phyloP scores from a whole-genome alignment of 495 filamentous ascomycete species.

The Aspergillus ostianus region DNA sequence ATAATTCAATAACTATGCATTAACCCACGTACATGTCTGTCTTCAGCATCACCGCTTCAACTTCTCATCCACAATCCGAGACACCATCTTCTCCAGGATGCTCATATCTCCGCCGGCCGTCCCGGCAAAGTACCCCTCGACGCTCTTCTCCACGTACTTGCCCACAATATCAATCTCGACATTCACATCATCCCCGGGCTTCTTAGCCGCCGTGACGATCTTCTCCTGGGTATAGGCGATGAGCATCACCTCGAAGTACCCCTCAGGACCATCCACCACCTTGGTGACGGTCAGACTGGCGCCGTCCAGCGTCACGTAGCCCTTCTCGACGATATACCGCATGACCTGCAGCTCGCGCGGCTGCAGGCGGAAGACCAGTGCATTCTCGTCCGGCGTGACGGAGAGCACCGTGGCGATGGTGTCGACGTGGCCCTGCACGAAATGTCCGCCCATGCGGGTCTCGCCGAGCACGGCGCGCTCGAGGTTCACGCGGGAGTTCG shows the following conservation, averaged over 20 bases:
- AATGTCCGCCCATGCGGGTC: slow-evolving; percentile 76
- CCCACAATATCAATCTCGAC: slow-evolving; percentile 98
- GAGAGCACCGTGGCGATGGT: slow-evolving; percentile 70
- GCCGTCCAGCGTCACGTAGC: slow-evolving; percentile 94
- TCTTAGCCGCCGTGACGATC: slow-evolving; percentile 80
- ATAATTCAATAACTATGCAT: background rate
- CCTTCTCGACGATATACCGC: slow-evolving; percentile 91
- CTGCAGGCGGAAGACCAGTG: slow-evolving; percentile 77
- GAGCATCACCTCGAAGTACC: slow-evolving; percentile 98
- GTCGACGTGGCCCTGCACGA: slow-evolving; percentile 93
- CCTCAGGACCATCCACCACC: slow-evolving; percentile 67
- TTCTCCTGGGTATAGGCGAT: slow-evolving; percentile 97
- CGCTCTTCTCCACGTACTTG: slow-evolving; percentile 98
- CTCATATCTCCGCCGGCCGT: slow-evolving; percentile 52
- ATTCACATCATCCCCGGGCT: slow-evolving; percentile 83
- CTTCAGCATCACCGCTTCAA: slow-evolving; percentile 40
- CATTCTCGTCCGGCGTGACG: slow-evolving; percentile 77
- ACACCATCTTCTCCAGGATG: slow-evolving; percentile 82
- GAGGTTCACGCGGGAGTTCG: slow-evolving; percentile 71
- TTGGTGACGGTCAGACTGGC: slow-evolving; percentile 88
- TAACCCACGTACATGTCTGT: background rate
- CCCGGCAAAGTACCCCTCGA: slow-evolving; percentile 56
- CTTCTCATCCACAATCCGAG: slow-evolving; percentile 72
- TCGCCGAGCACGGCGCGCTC: slow-evolving; percentile 85
- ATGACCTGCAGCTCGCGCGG: slow-evolving; percentile 66